Evolutionary conservation across 2,329 filamentous ascomycete species (phyloP).

Genomic region (Aspergillus amoenus): DNA sequence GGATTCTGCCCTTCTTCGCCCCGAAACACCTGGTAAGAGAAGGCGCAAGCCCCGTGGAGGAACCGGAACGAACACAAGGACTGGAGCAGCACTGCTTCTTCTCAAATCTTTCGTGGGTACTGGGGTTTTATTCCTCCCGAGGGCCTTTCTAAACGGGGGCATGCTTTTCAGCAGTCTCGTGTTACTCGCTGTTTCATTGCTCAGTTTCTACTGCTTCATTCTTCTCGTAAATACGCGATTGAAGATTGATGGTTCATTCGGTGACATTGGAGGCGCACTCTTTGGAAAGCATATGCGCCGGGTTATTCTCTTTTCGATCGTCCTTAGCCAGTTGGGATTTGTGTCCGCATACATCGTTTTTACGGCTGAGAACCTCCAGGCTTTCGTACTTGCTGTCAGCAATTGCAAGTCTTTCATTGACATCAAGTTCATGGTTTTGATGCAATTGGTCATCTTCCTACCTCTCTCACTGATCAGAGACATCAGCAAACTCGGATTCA

Average conservation of each 20-base stretch:
- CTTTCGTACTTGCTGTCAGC: slow-evolving; percentile 88
- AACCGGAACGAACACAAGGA: slow-evolving; percentile 73
- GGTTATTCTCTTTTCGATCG: slow-evolving; percentile 85
- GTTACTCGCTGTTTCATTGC: slow-evolving; percentile 75
- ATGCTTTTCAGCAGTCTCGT: slow-evolving; percentile 96
- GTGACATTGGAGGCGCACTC: slow-evolving; percentile 89
- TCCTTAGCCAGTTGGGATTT: slow-evolving; percentile 93
- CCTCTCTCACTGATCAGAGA: slow-evolving; percentile 92
- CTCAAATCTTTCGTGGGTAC: slow-evolving; percentile 98
- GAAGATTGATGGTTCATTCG: slow-evolving; percentile 89
- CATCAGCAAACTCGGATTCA: slow-evolving; percentile 95
- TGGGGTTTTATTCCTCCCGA: slow-evolving; percentile 87
- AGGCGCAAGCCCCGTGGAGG: slow-evolving; percentile 73
- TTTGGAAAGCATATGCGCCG: slow-evolving; percentile 89
- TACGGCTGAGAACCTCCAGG: slow-evolving; percentile 90
- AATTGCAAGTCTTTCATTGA: slow-evolving; percentile 82
- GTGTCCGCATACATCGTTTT: slow-evolving; percentile 96
- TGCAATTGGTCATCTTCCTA: slow-evolving; percentile 94
- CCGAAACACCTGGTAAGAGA: slow-evolving; percentile 65
- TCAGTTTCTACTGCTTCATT: slow-evolving; percentile 98
- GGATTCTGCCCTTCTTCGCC: slow-evolving; percentile 75
- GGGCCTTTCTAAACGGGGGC: slow-evolving; percentile 91
- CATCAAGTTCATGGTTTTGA: slow-evolving; percentile 84
- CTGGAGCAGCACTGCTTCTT: slow-evolving; percentile 77
- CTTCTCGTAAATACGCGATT: slow-evolving; percentile 84